Evolutionary conservation across 139 green algal species (phyloP), one percentile per base, ranked within the genome.

Genomic region (Picochlorum sp.): DNA sequence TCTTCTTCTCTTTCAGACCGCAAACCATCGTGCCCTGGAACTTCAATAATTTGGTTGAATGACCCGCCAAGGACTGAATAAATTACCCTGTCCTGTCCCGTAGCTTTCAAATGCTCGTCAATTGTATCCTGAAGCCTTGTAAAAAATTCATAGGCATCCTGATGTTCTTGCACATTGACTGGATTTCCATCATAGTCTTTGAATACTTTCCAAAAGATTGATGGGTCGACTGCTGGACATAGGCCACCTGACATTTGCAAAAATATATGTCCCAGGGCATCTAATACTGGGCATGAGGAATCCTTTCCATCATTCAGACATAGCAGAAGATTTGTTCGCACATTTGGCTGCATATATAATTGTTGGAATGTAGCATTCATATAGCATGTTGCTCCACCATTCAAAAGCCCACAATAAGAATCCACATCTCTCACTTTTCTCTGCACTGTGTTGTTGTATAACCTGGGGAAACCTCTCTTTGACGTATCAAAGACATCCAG

Each of bases 351-450:
- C 90, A 96, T 97, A 84, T 88, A 96, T 11, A 97, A 77, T 83
- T 96, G 87, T 83, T 97, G 91, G 60, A 97, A 80, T 26, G 95
- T 82, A 16, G 77, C 60, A 69, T 95, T 97, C 90, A 97, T 97
- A 81, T 97, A 97, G 78, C 91, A 97, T 4, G 90, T 97, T 13
- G 90, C 92, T 16, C 84, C 90, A 15, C 70, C 83, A 65, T 95
- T 95, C 44, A 77, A 72, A 13, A 94, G 69, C 1, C 87, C 87
- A 28, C 9, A 15, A 18, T 41, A 38, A 26, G 44, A 20, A 15
- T 49, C 61, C 34, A 49, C 11, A 15, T 30, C 10, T 31, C 61
- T 34, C 28, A 64, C 24, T 37, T 49, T 14, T 10, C 44, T 18
- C 28, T 63, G 44, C 20, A 31, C 20, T 6, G 30, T 56, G 20